Percentiles rank a stretch among this genome's conserved stretches.
Evolutionary conservation across 1,139 yeast genomes (phyloP).

Genomic region (Blastobotrys buckinghamii): DNA sequence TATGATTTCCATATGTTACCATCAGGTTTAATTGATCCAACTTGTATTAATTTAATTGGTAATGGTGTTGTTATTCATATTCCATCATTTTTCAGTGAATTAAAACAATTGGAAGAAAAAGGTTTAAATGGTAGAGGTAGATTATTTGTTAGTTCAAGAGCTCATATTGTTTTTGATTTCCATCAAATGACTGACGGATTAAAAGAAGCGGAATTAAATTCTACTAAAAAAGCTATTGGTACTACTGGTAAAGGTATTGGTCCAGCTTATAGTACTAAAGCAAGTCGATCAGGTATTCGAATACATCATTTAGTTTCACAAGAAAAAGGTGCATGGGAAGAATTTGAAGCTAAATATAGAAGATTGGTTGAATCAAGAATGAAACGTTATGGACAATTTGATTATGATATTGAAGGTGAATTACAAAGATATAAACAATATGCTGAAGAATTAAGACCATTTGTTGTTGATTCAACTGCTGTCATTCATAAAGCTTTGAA

Average conservation of each 20-base stretch:
- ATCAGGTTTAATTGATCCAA: slow-evolving; percentile 90
- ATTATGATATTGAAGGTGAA: slow-evolving; percentile 78
- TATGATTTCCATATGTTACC: slow-evolving; percentile 99
- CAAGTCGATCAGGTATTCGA: slow-evolving; percentile 93
- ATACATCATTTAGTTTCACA: slow-evolving; percentile 92
- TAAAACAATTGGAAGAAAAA: slow-evolving; percentile 71
- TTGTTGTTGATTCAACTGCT: slow-evolving; percentile 86
- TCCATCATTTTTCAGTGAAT: slow-evolving; percentile 87
- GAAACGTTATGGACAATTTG: slow-evolving; percentile 90
- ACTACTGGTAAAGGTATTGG: slow-evolving; percentile 99
- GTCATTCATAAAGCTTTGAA: slow-evolving; percentile 83
- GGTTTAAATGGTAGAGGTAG: slow-evolving; percentile 69
- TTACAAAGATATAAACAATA: slow-evolving; percentile 67
- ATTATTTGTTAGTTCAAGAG: slow-evolving; percentile 84
- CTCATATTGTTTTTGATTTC: slow-evolving; percentile 94
- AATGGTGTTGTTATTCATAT: slow-evolving; percentile 96
- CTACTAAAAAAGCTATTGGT: slow-evolving; percentile 87
- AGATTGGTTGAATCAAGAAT: slow-evolving; percentile 74
- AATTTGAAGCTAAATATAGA: slow-evolving; percentile 71
- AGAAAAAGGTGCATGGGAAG: slow-evolving; percentile 89
- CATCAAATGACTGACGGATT: slow-evolving; percentile 95
- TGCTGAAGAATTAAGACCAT: slow-evolving; percentile 73
- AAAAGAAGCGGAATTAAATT: slow-evolving; percentile 86
- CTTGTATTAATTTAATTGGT: slow-evolving; percentile 84
- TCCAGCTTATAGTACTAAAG: slow-evolving; percentile 95